These are phyloP conservation scores for Rhododendron simsii DNA, from an alignment of 148 eudicot species.

Conservation along the genomic window DNA sequence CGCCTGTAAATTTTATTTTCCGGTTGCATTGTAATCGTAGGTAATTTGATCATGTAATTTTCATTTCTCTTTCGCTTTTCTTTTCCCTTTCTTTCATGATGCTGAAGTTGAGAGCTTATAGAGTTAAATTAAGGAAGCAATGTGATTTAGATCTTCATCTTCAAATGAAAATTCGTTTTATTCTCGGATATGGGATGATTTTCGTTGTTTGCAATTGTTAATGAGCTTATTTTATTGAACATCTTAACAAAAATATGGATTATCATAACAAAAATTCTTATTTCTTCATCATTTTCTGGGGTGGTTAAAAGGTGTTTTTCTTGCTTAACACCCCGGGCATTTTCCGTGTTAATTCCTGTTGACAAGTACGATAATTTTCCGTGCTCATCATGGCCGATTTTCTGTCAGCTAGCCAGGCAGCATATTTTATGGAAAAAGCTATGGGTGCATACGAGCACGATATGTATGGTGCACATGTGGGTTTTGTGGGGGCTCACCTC, in stretches of 20 bases:
- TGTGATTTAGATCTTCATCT: neutral
- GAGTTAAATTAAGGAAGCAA: neutral
- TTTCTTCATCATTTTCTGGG: neutral
- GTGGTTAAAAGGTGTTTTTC: neutral
- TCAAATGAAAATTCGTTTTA: no score
- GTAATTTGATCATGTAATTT: neutral
- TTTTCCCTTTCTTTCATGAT: neutral
- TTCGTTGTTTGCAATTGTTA: neutral
- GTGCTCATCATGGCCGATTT: neutral
- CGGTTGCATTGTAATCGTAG: neutral
- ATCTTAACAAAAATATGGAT: neutral
- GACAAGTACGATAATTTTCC: neutral
- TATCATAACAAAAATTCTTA: neutral
- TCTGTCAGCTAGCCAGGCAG: neutral
- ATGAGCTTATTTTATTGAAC: neutral
- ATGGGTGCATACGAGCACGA: no score
- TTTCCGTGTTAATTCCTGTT: neutral
- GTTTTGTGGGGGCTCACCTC: no score
- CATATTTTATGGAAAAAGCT: no score
- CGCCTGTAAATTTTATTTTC: slow-evolving; percentile 36
- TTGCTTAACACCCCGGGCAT: neutral
- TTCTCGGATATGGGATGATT: neutral
- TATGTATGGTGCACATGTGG: no score
- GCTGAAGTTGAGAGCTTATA: neutral
- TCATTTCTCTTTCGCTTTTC: neutral